Conservation (phyloP, 768 basidiomycete species). For the Russula griseocarnosa region DNA sequence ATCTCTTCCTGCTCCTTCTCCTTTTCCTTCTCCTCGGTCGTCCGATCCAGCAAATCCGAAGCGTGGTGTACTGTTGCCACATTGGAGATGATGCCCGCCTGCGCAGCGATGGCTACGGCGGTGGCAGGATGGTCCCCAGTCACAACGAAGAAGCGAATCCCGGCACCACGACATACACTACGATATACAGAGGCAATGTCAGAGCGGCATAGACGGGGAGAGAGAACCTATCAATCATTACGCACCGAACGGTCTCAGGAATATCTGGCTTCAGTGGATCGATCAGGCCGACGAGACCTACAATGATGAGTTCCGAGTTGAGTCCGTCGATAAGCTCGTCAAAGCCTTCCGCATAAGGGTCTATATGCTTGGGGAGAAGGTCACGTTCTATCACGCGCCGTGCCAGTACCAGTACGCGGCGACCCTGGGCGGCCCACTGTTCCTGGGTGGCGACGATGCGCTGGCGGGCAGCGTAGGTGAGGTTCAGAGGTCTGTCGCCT, state of each 20-base stretch:
- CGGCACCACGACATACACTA: slow-evolving; percentile 49
- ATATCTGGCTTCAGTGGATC: slow-evolving; percentile 59
- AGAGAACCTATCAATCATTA: background rate
- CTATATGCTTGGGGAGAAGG: slow-evolving; percentile 34
- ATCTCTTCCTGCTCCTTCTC: slow-evolving; percentile 36
- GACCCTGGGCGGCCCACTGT: slow-evolving; percentile 49
- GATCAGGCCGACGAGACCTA: slow-evolving; percentile 56
- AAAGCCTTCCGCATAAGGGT: slow-evolving; percentile 37
- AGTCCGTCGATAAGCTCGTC: slow-evolving; percentile 43
- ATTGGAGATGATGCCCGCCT: slow-evolving; percentile 54
- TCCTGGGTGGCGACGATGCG: slow-evolving; percentile 41
- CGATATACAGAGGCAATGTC: background rate
- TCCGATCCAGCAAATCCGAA: slow-evolving; percentile 38
- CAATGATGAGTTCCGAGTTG: slow-evolving; percentile 46
- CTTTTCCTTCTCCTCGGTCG: slow-evolving; percentile 35
- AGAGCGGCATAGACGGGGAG: background rate
- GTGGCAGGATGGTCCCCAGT: slow-evolving; percentile 59
- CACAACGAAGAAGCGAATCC: slow-evolving; percentile 62
- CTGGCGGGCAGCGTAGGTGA: slow-evolving; percentile 34
- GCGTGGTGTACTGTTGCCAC: slow-evolving; percentile 37
- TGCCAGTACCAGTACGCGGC: slow-evolving; percentile 60
- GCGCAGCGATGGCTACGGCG: slow-evolving; percentile 57
- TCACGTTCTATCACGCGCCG: slow-evolving; percentile 40
- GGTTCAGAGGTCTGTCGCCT: slow-evolving; percentile 36
- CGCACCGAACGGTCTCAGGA: slow-evolving; percentile 42